Conservation (phyloP, 768 basidiomycete genomes). For the Leucosporidium creatinivorum region DNA sequence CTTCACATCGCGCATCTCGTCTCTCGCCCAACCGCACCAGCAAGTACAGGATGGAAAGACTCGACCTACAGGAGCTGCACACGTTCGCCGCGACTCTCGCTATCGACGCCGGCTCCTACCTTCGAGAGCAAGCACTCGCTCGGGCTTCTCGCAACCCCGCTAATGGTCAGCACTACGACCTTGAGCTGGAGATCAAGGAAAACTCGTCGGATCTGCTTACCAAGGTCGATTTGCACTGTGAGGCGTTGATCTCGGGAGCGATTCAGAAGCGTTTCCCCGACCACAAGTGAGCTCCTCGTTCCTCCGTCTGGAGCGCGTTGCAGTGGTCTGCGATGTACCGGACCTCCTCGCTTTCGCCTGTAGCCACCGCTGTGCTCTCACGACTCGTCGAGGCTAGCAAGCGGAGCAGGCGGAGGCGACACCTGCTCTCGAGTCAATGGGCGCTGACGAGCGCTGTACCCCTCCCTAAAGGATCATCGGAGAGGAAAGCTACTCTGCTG, state of each 20-base stretch:
- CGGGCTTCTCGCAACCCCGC: slow-evolving; percentile 13
- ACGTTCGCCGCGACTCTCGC: slow-evolving; percentile 26
- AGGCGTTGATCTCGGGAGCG: slow-evolving; percentile 26
- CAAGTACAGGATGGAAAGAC: not conserved
- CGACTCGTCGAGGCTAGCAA: too few species aligned
- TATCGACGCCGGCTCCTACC: slow-evolving; percentile 32
- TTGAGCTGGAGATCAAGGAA: slow-evolving; percentile 32
- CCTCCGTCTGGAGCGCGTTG: too few species aligned
- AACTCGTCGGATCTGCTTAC: slow-evolving; percentile 31
- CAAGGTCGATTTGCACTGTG: slow-evolving; percentile 23
- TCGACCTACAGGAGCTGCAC: slow-evolving; percentile 30
- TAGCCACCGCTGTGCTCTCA: too few species aligned
- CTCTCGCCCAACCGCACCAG: too few species aligned
- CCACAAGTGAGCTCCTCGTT: slow-evolving; percentile 24
- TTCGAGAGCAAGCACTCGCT: slow-evolving; percentile 30
- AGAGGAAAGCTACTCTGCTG: slow-evolving; percentile 36
- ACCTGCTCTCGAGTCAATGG: too few species aligned
- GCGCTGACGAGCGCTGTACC: not conserved
- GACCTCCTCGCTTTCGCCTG: too few species aligned
- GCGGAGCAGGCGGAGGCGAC: too few species aligned
- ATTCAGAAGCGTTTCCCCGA: slow-evolving; percentile 26
- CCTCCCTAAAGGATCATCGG: slow-evolving; percentile 32
- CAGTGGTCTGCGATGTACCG: too few species aligned
- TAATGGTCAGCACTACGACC: slow-evolving; percentile 12
- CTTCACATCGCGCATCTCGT: too few species aligned